Evolutionary conservation across 495 filamentous ascomycete species (phyloP), one percentile per base, ranked within the genome.

Genomic region (Talaromyces thailandensis): DNA sequence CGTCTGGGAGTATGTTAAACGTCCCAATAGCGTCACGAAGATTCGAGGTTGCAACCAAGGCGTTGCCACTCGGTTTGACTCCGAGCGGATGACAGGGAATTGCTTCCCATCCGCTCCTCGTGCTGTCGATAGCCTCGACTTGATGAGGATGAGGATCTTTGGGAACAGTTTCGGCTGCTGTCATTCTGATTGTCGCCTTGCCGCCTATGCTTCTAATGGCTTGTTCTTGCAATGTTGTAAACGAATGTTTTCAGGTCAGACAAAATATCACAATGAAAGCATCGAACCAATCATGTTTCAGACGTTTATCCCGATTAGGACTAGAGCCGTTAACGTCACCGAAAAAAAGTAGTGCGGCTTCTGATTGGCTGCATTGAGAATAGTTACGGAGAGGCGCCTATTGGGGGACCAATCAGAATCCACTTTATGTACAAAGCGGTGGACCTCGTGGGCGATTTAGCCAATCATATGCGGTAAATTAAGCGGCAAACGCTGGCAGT

Each of bases 1-100:
- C 93, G 67, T 98, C 94, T 6, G 92, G 88, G 52, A 95, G 74
- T 14, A 68, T 66, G 43, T 79, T 75, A 64, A 96, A 86, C 3
- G 67, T 64, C 9, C 92, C 93, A 55, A 85, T 78, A 40, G 72
- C 79, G 31, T 76, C 68, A 48, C 91, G 88, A 23, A 92, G 82
- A 73, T 90, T 90, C 31, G 73, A 78, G 9, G 74, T 76, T 53
- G 86, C 82, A 50, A 83, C 78, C 56, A 91, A 89, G 62, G 87
- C 86, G 80, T 98, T 98, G 57, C 94, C 94, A 67, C 85, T 82
- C 0, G 94, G 94, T 68, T 91, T 95, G 65, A 98, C 82, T 48
- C 88, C 86, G 31, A 96, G 76, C 23, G 93, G 93, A 78, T 98
- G 94, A 48, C 79, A 77, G 16, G 89, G 88, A 57, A 96, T 87